Conservation (phyloP, 1,139 yeast species). For the Debaryomycetaceae sp. region DNA sequence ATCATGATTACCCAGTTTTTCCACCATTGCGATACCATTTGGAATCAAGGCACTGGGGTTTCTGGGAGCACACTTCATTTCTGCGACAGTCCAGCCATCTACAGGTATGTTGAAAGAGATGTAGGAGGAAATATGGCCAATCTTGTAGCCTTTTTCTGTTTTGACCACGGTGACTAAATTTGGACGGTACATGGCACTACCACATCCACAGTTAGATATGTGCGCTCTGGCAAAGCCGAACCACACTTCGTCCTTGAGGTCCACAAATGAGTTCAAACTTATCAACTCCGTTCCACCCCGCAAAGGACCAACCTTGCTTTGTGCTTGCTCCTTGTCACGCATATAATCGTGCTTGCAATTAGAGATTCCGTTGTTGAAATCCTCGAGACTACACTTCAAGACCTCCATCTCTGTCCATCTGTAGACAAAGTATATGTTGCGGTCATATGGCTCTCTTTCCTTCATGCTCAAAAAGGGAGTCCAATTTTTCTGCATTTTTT, state of each 20-base stretch:
- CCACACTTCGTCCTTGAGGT: conserved; percentile 43
- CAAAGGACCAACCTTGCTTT: conserved; percentile 8
- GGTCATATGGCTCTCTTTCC: conserved; percentile 14
- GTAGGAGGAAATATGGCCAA: conserved; percentile 30
- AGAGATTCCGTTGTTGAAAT: conserved; percentile 8
- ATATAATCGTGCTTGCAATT: conserved; percentile 25
- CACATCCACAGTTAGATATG: conserved; percentile 45
- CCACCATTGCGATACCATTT: conserved; percentile 25
- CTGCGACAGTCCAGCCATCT: conserved; percentile 32
- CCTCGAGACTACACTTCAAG: conserved; percentile 20
- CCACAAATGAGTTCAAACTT: conserved; percentile 13
- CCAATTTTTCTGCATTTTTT: conserved; percentile 9
- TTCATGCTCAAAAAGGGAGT: conserved; percentile 7
- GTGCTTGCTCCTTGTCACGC: conserved; percentile 13
- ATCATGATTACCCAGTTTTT: conserved; percentile 4
- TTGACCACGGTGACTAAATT: conserved; percentile 36
- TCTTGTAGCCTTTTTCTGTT: conserved; percentile 21
- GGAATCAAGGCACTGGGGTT: conserved; percentile 29
- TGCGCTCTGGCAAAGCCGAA: conserved; percentile 49
- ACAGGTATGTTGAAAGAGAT: conserved; percentile 36
- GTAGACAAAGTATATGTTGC: conserved; percentile 22
- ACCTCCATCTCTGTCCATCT: conserved; percentile 26
- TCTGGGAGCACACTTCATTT: conserved; percentile 16
- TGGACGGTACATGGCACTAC: conserved; percentile 46
- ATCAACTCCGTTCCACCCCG: conserved; percentile 18